Base-by-base conservation (phyloP, 192 early-diverging fungal genomes). In the Martensiomyces pterosporus region DNA sequence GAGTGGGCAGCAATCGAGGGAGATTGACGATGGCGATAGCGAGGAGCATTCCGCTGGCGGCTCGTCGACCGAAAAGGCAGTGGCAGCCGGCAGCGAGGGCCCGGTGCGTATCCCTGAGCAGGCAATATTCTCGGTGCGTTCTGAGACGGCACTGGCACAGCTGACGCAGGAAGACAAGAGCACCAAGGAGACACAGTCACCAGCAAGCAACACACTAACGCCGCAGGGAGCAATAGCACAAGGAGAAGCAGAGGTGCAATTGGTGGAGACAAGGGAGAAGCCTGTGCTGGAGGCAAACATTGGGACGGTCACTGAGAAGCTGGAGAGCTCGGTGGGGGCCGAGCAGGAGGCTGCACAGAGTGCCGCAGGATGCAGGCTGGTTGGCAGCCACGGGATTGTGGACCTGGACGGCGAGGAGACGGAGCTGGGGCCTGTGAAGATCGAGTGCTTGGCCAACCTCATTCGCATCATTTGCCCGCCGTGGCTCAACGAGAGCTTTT, bases 361-460 rank as follows among this genome's bases (percentile, higher is more conserved):
- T 40, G 24, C 29, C 8, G 47, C 14, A 10, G 69, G 50, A 29
- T 74, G 64, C 52, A 38, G 33, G 46, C 47, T 64, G 22, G 67
- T 67, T 21, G 62, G 65, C 16, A 41, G 46, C 16, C 55, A 67
- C 26, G 75, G 75, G 14, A 77, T 77, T 55, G 27, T 77, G 18
- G 75, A 59, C 39, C 50, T 77, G n/a, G 75, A 77, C 42, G 75
- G 75, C 37, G 75, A 77, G 46, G 55, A 42, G 21, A 55, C 51
- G 16, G 67, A 64, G 49, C 57, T 65, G 45, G 75, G 75, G 2
- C 63, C 75, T 1, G 41, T 77, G 33, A 77, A 77, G 44, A 38
- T 77, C 29, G 75, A 77, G 45, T 63, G 63, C 18, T 40, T 71
- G 52, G 54, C 75, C 26, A 63, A 48, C 22, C 41, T 77, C 38